Evolutionary conservation across 495 filamentous ascomycete genomes (phyloP).

Genomic region (Aspergillus olivimuriae): DNA sequence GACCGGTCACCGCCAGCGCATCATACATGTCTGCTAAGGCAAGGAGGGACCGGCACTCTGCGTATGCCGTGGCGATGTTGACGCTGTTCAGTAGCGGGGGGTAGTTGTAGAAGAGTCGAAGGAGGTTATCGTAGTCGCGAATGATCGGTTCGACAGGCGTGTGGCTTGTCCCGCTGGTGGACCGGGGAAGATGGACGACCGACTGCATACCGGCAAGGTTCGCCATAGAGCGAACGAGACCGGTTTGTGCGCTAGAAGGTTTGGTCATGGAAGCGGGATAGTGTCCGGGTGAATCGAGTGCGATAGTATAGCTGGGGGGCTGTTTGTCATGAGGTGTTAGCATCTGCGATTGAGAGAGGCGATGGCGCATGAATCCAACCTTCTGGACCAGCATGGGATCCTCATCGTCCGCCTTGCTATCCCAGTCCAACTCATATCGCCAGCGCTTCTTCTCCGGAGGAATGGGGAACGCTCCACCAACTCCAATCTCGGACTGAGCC

Average conservation of each 20-base stretch:
- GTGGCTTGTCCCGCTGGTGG: conserved; percentile 19
- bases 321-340: conserved; percentile 13
- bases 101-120: conserved; percentile 91
- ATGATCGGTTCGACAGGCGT: conserved; percentile 61
- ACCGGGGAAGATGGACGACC: conserved; percentile 37
- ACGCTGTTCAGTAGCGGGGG: conserved; percentile 69
- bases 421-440: conserved; percentile 82
- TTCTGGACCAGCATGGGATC: conserved; percentile 86
- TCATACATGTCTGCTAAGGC: conserved; percentile 87
- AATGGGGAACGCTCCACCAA: conserved; percentile 18
- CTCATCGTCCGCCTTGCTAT: conserved; percentile 63
- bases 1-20: conserved; percentile 77
- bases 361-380: conserved; percentile 39
- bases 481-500: conserved; percentile 33
- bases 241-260: conserved; percentile 43
- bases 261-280: conserved; percentile 49
- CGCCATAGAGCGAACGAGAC: conserved; percentile 82
- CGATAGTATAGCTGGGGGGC: conserved; percentile 39
- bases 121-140: conserved; percentile 88
- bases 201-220: conserved; percentile 58
- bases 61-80: conserved; percentile 84
- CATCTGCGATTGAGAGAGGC: conserved; percentile 6
- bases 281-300: conserved; percentile 44
- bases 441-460: conserved; percentile 55
- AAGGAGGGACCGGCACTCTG: conserved; percentile 83